Percentiles rank a stretch among this genome's conserved stretches.
Evolutionary conservation across 164 flowering plant species (phyloP).

Genomic region (Vitis rupestris): DNA sequence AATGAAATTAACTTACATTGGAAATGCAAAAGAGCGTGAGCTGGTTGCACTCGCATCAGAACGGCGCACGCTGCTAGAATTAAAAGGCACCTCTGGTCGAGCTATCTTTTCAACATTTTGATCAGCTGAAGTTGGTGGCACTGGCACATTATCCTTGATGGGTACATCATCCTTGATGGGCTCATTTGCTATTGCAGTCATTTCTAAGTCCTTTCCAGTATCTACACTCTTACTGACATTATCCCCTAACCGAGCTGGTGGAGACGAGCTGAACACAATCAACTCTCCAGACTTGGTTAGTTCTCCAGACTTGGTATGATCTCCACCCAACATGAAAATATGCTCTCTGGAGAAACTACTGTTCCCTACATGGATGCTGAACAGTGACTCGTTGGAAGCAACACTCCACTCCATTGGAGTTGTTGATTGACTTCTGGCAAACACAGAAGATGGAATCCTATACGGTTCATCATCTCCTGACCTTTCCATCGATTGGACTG

Average conservation of each 20-base stretch:
- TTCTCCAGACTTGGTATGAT: slow-evolving; percentile 30
- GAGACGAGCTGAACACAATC: slow-evolving; percentile 13
- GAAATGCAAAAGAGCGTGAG: slow-evolving; percentile 48
- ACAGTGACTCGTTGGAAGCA: slow-evolving; percentile 86
- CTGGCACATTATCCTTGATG: background rate
- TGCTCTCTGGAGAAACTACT: slow-evolving; percentile 66
- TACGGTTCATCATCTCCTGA: slow-evolving; percentile 37
- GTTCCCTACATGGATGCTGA: slow-evolving; percentile 72
- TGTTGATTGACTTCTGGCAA: slow-evolving; percentile 37
- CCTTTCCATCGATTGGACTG: slow-evolving; percentile 63
- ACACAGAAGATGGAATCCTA: slow-evolving; percentile 74
- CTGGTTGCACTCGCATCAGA: slow-evolving; percentile 46
- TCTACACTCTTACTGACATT: slow-evolving; percentile 6
- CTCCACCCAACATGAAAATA: slow-evolving; percentile 22
- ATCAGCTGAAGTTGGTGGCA: background rate
- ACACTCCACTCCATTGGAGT: slow-evolving; percentile 74
- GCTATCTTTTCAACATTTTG: slow-evolving; percentile 1
- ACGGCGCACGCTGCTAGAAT: slow-evolving; percentile 25
- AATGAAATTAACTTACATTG: slow-evolving; percentile 44
- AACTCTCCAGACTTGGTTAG: slow-evolving; percentile 28
- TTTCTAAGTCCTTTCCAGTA: slow-evolving; percentile 6
- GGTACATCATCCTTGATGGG: background rate
- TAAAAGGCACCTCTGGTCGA: slow-evolving; percentile 9
- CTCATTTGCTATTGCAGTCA: background rate
- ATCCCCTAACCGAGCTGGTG: slow-evolving; percentile 7